Evolutionary conservation across 495 filamentous ascomycete genomes (phyloP).

Genomic region (Parathielavia hyrcaniae): DNA sequence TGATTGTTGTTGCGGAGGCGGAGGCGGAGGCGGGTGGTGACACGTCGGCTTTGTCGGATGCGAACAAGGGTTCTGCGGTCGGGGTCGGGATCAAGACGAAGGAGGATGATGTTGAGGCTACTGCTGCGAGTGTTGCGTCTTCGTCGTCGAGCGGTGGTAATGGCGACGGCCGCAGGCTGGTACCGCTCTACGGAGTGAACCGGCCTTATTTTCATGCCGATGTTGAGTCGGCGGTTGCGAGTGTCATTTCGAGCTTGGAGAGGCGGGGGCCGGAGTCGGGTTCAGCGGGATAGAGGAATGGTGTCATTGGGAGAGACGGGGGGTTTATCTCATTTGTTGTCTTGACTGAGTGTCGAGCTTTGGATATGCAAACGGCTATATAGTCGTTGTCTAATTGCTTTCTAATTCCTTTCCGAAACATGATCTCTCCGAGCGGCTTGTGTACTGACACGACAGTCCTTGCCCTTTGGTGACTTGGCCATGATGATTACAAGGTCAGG

Average conservation of each 20-base stretch:
- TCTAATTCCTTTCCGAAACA: no score
- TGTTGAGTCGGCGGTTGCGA: conserved; percentile 67
- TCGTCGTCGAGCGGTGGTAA: conserved; percentile 7
- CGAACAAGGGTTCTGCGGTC: not conserved
- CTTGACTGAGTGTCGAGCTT: no score
- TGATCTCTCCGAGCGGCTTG: no score
- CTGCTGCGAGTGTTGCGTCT: conserved; percentile 14
- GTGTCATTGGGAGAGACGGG: no score
- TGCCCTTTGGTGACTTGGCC: no score
- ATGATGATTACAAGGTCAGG: no score
- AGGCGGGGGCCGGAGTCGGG: conserved; percentile 10
- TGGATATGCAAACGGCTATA: no score
- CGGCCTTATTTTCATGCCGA: conserved; percentile 51
- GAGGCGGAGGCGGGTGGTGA: not conserved
- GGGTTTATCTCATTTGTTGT: no score
- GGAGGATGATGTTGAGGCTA: conserved; percentile 23
- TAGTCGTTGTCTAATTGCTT: no score
- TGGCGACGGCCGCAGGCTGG: conserved; percentile 17
- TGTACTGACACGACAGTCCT: no score
- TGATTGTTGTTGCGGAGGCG: conserved; percentile 23
- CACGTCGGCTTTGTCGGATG: not conserved
- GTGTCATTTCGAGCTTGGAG: conserved; percentile 16
- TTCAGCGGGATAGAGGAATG: not conserved
- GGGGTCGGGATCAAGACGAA: conserved; percentile 5
- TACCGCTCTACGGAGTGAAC: conserved; percentile 43